phyloP scores from a whole-genome alignment of 202 grass and related monocot genomes.

The Panicum virgatum region DNA sequence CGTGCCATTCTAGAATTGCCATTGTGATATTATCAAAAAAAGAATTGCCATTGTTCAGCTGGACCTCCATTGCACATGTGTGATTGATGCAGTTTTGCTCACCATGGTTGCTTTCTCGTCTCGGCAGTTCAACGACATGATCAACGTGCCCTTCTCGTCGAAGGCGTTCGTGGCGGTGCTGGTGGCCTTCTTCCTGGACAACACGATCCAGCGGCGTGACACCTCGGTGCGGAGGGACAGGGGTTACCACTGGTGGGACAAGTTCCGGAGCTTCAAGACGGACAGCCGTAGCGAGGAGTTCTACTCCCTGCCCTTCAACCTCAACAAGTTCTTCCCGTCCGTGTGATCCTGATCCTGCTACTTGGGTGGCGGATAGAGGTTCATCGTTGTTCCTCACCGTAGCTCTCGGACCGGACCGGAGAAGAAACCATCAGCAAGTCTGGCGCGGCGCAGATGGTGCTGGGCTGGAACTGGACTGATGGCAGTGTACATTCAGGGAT shows the following conservation, averaged over 20 bases:
- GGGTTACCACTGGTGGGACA: constrained; percentile 77
- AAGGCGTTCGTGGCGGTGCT: constrained; percentile 63
- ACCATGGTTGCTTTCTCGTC: background rate
- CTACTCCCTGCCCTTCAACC: constrained; percentile 74
- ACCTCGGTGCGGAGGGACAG: constrained; percentile 48
- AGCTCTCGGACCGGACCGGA: background rate
- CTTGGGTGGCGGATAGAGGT: no score
- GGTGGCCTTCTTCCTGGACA: constrained; percentile 75
- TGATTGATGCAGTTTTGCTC: background rate
- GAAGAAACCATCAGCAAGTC: background rate
- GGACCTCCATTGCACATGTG: background rate
- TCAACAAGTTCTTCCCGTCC: constrained; percentile 76
- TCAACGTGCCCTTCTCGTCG: constrained; percentile 72
- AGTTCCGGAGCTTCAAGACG: constrained; percentile 61
- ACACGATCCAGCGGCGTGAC: constrained; percentile 48
- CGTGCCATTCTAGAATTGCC: background rate
- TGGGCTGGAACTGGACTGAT: no score
- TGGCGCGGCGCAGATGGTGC: no score
- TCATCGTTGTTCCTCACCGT: no score
- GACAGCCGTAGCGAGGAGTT: constrained; percentile 86
- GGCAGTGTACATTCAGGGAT: no score
- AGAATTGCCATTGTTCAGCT: background rate
- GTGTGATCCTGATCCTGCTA: constrained; percentile 14
- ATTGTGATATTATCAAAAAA: no score
- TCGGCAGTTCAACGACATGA: constrained; percentile 77